These are phyloP conservation scores for Ramularia collo-cygni DNA, from an alignment of 2,329 filamentous ascomycete genomes.

Conservation along the genomic window DNA sequence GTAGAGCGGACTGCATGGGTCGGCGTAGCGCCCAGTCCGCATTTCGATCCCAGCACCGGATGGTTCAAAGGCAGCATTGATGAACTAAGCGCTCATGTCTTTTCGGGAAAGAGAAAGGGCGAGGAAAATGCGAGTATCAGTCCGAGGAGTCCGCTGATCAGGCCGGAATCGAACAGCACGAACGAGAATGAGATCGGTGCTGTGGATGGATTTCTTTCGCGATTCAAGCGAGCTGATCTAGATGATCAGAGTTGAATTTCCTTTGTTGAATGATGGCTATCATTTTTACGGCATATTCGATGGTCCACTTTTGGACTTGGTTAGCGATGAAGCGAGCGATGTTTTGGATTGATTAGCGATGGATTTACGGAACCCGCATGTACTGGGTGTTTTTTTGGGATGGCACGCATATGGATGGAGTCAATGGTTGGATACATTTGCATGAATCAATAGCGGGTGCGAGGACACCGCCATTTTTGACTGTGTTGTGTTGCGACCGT, in stretches of 20 bases:
- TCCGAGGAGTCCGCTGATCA: no score
- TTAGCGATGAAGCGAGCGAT: conserved; percentile 1
- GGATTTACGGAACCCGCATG: conserved; percentile 1
- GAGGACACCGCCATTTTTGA: no score
- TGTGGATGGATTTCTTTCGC: conserved; percentile 11
- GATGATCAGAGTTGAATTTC: conserved; percentile 10
- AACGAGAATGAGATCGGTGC: not conserved
- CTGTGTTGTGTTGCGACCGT: no score
- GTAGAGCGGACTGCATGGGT: conserved; percentile 13
- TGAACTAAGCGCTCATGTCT: conserved; percentile 15
- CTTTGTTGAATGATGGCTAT: conserved; percentile 2
- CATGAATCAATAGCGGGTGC: no score
- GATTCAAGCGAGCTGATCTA: conserved; percentile 13
- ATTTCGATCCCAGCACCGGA: conserved; percentile 25
- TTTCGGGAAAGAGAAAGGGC: no score
- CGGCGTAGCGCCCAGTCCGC: conserved; percentile 12
- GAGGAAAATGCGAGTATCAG: no score
- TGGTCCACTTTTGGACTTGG: not conserved
- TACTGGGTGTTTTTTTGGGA: no score
- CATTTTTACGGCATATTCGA: conserved; percentile 3
- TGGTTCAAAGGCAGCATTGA: conserved; percentile 30
- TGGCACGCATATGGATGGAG: no score
- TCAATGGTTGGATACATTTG: no score
- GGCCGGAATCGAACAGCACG: no score
- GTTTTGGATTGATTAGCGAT: conserved; percentile 1